Evolutionary conservation across 2,329 filamentous ascomycete species (phyloP).

Genomic region (Penicillium sp.): DNA sequence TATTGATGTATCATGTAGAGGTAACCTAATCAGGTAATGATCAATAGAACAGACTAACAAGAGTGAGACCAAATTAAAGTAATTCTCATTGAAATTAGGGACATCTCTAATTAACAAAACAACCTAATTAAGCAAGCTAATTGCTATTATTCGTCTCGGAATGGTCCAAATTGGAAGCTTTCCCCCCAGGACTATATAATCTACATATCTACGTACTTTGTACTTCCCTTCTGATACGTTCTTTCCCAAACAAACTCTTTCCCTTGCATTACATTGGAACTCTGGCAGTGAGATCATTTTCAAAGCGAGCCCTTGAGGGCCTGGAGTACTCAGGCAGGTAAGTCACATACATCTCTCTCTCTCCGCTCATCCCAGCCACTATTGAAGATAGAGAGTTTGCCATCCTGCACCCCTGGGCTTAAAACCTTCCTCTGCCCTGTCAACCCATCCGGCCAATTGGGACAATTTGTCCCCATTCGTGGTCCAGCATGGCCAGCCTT

Average conservation of each 20-base stretch:
- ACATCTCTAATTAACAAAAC: not conserved
- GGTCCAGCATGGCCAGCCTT: not conserved
- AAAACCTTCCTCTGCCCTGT: not conserved
- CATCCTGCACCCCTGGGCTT: not conserved
- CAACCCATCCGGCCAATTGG: not conserved
- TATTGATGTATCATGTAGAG: not conserved
- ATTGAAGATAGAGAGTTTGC: not conserved
- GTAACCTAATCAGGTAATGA: not conserved
- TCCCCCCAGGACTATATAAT: not conserved
- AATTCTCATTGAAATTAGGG: not conserved
- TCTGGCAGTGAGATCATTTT: not conserved
- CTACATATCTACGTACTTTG: not conserved
- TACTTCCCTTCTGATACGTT: not conserved
- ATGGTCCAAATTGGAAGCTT: not conserved
- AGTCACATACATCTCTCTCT: not conserved
- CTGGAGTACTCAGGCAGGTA: not conserved
- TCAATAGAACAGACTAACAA: not conserved
- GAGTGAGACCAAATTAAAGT: not conserved
- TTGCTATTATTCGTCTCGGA: not conserved
- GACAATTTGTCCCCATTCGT: not conserved
- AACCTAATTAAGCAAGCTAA: not conserved
- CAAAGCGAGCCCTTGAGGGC: not conserved
- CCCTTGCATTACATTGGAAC: not conserved
- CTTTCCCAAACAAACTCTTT: not conserved
- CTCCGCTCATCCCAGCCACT: not conserved